Evolutionary conservation across 768 basidiomycete genomes (phyloP), one percentile per base, ranked within the genome.

Genomic region (Suillus ampliporus): DNA sequence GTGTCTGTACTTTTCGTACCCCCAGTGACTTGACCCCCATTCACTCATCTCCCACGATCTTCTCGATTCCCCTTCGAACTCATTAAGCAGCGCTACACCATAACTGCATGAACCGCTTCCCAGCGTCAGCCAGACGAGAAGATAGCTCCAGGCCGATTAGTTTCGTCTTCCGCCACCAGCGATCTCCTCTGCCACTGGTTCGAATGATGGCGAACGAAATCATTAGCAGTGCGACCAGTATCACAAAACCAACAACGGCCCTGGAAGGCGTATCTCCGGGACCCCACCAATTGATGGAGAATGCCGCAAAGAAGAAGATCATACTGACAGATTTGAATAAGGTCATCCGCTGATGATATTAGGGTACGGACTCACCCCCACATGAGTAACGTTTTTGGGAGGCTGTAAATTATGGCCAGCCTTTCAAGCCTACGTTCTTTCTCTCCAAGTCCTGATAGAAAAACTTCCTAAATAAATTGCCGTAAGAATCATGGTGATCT

Each of bases 181-280:
- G 57, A 21, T 61, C 59, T 35, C 59, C 54, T 51, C 58, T 47
- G 34, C 57, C 44, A 41, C 57, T 58, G 28, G 63, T 60, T n/a
- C 63, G 50, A 43, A 75, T 74, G 40, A 84, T 77, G 61, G 81
- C 81, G 82, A 83, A 86, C 6, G 71, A 41, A 37, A 83, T 77
- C 47, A 84, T 72, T 10, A 74, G 41, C 4, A 67, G 64, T 9
- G 77, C 68, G 0, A 71, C 43, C 6, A 68, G 35, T 69, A 75
- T 79, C 7, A 74, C 64, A 1, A 59, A 59, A 6, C 76, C 80
- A 2, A 79, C 74, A 4, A 77, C 53, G 13, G 65, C 61, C 34
- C 68, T 77, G 11, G 61, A 62, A 19, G 13, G 10, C 9, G 14
- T 50, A n/a, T 65, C 9, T 9, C 43, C 54, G n/a, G 65, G 51